A percentile compares a stretch with the other conserved stretches of the same genome.
Evolutionary conservation across 2,329 filamentous ascomycete genomes (phyloP).

Genomic region (Aspergillus ochraceoroseus): DNA sequence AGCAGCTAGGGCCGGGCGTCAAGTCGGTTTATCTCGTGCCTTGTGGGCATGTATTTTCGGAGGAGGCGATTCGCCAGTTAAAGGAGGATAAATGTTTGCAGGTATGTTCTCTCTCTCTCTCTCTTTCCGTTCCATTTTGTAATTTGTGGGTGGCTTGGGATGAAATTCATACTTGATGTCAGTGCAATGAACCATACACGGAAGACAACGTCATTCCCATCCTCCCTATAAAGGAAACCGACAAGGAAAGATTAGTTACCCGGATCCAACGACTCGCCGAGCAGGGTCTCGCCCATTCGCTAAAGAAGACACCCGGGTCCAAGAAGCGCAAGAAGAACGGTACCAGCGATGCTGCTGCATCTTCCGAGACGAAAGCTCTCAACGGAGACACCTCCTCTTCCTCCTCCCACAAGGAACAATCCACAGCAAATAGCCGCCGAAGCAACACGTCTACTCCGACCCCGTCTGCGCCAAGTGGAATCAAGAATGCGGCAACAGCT

Average conservation of each 20-base stretch:
- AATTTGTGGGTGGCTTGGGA: too few species aligned
- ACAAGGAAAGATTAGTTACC: slow-evolving; percentile 62
- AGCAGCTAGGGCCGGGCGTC: slow-evolving; percentile 71
- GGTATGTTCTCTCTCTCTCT: slow-evolving; percentile 33
- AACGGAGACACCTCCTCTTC: slow-evolving; percentile 33
- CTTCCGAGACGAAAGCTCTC: slow-evolving; percentile 36
- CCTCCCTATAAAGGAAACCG: slow-evolving; percentile 64
- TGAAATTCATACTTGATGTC: not conserved
- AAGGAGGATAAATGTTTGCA: slow-evolving; percentile 57
- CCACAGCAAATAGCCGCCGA: slow-evolving; percentile 19
- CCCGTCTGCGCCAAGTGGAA: slow-evolving; percentile 50
- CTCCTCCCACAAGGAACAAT: slow-evolving; percentile 8
- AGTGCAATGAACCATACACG: slow-evolving; percentile 72
- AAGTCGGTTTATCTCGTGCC: slow-evolving; percentile 87
- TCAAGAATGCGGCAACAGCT: slow-evolving; percentile 85
- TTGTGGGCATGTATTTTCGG: slow-evolving; percentile 91
- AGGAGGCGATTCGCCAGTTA: slow-evolving; percentile 79
- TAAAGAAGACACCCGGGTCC: slow-evolving; percentile 69
- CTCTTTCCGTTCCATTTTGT: too few species aligned
- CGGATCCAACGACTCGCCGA: slow-evolving; percentile 65
- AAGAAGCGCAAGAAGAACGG: slow-evolving; percentile 73
- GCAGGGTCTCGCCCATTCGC: slow-evolving; percentile 71
- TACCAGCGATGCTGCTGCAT: slow-evolving; percentile 32
- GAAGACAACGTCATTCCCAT: slow-evolving; percentile 76
- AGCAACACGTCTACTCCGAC: slow-evolving; percentile 35